Evolutionary conservation across 2,329 filamentous ascomycete genomes (phyloP).

Genomic region (Aphanoascus verrucosus): DNA sequence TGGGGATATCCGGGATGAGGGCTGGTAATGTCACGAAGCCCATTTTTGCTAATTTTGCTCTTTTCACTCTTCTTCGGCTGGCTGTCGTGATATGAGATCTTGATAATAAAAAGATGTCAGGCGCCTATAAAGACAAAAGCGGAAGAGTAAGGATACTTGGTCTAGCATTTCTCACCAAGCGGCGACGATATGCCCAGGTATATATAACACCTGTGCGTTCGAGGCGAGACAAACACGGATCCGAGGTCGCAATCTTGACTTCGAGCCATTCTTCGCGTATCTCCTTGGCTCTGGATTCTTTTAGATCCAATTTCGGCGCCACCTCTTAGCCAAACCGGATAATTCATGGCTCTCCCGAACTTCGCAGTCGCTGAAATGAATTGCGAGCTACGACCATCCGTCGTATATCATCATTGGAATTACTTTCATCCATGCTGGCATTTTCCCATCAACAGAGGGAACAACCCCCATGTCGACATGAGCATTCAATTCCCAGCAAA

Average conservation of each 20-base stretch:
- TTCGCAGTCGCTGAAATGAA: background rate
- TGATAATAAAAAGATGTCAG: background rate
- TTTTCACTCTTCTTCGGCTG: background rate
- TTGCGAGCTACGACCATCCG: background rate
- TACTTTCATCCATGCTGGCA: too few species aligned
- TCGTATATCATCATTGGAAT: background rate
- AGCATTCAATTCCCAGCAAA: too few species aligned
- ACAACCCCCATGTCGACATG: too few species aligned
- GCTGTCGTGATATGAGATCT: background rate
- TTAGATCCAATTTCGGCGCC: background rate
- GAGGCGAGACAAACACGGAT: background rate
- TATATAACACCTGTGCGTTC: background rate
- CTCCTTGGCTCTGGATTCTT: background rate
- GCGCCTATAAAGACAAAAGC: background rate
- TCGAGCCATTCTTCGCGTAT: background rate
- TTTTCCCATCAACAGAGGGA: too few species aligned
- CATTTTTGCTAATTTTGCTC: constrained; percentile 21
- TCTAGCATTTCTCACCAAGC: background rate
- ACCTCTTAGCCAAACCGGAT: background rate
- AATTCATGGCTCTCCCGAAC: background rate
- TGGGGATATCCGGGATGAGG: constrained; percentile 38
- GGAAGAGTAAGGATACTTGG: background rate
- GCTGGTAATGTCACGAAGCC: constrained; percentile 36
- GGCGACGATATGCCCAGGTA: background rate
- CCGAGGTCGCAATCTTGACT: background rate